Evolutionary conservation across 2,329 filamentous ascomycete species (phyloP), one percentile per base, ranked within the genome.

Genomic region (Dactylella cylindrospora): DNA sequence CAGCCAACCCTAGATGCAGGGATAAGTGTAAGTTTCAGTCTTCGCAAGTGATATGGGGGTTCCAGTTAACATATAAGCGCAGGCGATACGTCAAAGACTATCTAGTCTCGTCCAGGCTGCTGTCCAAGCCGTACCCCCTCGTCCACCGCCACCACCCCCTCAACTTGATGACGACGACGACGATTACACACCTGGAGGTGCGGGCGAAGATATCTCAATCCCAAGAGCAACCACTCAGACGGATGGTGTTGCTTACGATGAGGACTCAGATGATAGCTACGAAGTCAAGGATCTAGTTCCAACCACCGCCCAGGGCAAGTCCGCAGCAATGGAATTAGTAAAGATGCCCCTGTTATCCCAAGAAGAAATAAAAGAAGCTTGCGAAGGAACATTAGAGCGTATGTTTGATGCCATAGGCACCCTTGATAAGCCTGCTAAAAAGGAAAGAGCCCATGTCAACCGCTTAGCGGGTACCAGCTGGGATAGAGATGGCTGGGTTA

Each of bases 401-500:
- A 84, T 96, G 5, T 88, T 97, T 67, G 80, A 82, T 47, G 86
- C 89, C 70, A 83, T 95, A 70, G 80, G 81, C 59, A 80, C 82
- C 5, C 77, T 90, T 3, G 88, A 93, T 52, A 84, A 89, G 41
- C 65, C 79, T 0, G 72, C 77, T 61, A 79, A 81, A 75, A 82
- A 82, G 71, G 76, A 78, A 69, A 83, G 84, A 73, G 76, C 80
- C 64, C 91, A 93, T 0, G 86, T 97, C 71, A 87, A 87, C 69
- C 81, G 90, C 41, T 77, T 96, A 29, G 90, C 91, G 0, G 89
- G 87, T 19, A 91, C 84, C 70, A 85, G 84, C 2, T 88, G 90
- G 68, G 89, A 91, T 68, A 80, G 85, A 65, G 90, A 96, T 65
- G 87, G 90, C 0, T 97, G 91, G 90, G 81, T 95, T 67, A 93